Conservation (phyloP, 129 eudicot genomes). For the Pseudognaphalium luteoalbum region DNA sequence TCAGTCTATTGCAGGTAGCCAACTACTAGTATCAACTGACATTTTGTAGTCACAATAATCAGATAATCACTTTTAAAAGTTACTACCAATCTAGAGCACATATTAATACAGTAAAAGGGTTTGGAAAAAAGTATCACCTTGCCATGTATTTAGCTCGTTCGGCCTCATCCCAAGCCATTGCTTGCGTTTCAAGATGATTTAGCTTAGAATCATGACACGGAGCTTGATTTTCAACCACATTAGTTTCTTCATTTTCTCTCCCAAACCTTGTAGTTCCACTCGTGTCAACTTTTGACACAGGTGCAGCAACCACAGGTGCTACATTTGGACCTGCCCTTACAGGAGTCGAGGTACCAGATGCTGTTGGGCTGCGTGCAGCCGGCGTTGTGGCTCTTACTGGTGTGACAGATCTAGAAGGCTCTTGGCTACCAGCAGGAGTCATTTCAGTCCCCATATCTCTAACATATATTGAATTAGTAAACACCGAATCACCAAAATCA, state of each 20-base stretch:
- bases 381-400: slow-evolving; percentile 79
- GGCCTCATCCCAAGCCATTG: slow-evolving; percentile 98
- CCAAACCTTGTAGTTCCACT: slow-evolving; percentile 39
- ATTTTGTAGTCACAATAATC: neutral
- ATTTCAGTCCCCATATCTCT: slow-evolving; percentile 98
- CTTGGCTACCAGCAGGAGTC: slow-evolving; percentile 90
- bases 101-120: too few relatives aligned
- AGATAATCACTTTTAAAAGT: neutral
- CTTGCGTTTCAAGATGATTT: slow-evolving; percentile 75
- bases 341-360: slow-evolving; percentile 70
- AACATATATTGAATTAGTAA: slow-evolving; percentile 67
- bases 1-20: too few relatives aligned
- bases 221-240: slow-evolving; percentile 30
- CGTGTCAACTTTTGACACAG: slow-evolving; percentile 26
- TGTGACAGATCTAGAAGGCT: slow-evolving; percentile 88
- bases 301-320: slow-evolving; percentile 19
- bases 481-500: slow-evolving; percentile 70
- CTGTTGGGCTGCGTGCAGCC: slow-evolving; percentile 70
- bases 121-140: slow-evolving; percentile 41
- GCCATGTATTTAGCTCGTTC: slow-evolving; percentile 93
- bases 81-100: neutral
- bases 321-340: slow-evolving; percentile 41
- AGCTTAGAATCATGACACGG: slow-evolving; percentile 32
- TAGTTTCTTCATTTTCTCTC: slow-evolving; percentile 48
- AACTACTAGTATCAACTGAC: neutral